Base-by-base conservation (phyloP, 805 yeast species). In the Metschnikowia bowlesiae region DNA sequence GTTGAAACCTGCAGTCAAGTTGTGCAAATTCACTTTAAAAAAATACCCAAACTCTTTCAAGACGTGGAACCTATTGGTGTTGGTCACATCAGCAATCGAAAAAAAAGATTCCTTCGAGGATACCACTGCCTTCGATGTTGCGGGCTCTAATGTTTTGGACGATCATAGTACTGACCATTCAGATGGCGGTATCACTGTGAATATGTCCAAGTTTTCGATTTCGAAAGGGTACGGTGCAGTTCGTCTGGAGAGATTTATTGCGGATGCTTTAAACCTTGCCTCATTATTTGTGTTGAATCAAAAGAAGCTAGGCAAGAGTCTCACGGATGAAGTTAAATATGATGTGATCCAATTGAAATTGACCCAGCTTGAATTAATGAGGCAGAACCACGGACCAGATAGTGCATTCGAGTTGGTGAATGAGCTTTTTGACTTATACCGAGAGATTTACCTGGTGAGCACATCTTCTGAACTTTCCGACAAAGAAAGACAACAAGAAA, bases 301-400 rank as follows among this genome's bases (percentile, higher is more conserved):
- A 52, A 58, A 59, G n/a, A 63, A 65, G 39, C 54, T 53, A 18
- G 65, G 60, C 34, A 52, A 58, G 8, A 56, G 60, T 18, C 53
- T 71, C 29, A 59, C 70, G 4, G 45, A 58, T 7, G 64, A 62
- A 33, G 61, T 65, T 39, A 71, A 78, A 59, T 70, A 78, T 68
- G 82, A 77, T 50, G 76, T 83, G 49, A 62, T 84, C 47, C 87
- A 88, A 62, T 73, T 89, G 62, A 87, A 87, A 58, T 74, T 87
- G 66, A 85, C 96, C 0, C 88, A 85, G 58, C 68, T 89, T 35
- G 82, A 88, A 1, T 70, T 89, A n/a, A 68, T 82, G 47, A 90
- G 86, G 59, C 74, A 80, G 6, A 69, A 79, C 4, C 73, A 78
- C 50, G 92, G 89, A 6, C 66, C 76, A 0, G 70, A 75, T 30